phyloP scores from a whole-genome alignment of 2,329 filamentous ascomycete species.

The Parascedosporium putredinis region DNA sequence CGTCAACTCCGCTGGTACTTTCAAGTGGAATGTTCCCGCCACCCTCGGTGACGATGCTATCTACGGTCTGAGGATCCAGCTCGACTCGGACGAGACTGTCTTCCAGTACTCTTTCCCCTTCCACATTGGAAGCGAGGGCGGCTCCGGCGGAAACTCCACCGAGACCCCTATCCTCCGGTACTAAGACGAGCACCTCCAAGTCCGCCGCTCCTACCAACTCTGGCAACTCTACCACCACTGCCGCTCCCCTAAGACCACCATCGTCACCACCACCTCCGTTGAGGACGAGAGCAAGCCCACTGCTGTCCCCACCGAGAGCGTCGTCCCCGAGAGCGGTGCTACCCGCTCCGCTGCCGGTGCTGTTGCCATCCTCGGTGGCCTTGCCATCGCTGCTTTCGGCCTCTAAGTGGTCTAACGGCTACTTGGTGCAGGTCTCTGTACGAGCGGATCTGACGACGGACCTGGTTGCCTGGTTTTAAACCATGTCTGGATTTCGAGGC shows the following conservation, averaged over 20 bases:
- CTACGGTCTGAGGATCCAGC: constrained; percentile 48
- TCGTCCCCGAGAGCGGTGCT: constrained; percentile 5
- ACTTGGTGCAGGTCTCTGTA: constrained; percentile 9
- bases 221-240: constrained; percentile 16
- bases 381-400: constrained; percentile 7
- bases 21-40: constrained; percentile 39
- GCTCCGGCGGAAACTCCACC: constrained; percentile 17
- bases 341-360: constrained; percentile 3
- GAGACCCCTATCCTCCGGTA: constrained; percentile 17
- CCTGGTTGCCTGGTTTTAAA: no score
- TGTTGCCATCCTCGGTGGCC: constrained; percentile 4
- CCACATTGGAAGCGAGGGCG: constrained; percentile 31
- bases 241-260: constrained; percentile 1
- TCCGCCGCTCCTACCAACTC: constrained; percentile 16
- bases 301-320: constrained; percentile 8
- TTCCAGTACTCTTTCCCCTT: constrained; percentile 58
- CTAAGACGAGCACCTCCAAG: constrained; percentile 15
- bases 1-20: constrained; percentile 32
- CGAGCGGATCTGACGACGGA: no score
- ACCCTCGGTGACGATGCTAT: constrained; percentile 32
- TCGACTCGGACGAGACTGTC: constrained; percentile 32
- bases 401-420: constrained; percentile 9
- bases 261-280: constrained; percentile 12
- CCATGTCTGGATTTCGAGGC: no score
- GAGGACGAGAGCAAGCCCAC: constrained; percentile 12